A percentile compares a stretch with the other conserved stretches of the same genome.
These are phyloP conservation scores for Luffa aegyptiaca DNA, from an alignment of 306 rosid genomes.

Conservation along the genomic window DNA sequence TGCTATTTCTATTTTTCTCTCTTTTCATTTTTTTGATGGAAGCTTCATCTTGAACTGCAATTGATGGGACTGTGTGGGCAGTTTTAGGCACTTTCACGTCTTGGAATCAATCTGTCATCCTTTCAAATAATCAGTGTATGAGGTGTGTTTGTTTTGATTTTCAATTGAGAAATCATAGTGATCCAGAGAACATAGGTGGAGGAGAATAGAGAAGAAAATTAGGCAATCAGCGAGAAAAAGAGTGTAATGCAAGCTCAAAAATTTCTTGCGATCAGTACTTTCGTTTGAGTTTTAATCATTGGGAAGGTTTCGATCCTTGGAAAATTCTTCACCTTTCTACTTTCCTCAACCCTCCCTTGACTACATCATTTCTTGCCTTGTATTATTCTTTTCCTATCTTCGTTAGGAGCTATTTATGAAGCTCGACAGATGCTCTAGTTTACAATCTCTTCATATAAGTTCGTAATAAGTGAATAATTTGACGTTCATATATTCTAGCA, in stretches of 20 bases:
- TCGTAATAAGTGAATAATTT: background rate
- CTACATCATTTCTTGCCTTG: background rate
- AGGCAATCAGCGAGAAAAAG: background rate
- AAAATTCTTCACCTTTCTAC: background rate
- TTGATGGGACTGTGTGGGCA: background rate
- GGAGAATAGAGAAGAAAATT: background rate
- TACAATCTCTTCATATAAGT: background rate
- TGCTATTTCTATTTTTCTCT: background rate
- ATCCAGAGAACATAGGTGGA: background rate
- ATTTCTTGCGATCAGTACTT: background rate
- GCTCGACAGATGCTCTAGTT: background rate
- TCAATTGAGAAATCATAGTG: background rate
- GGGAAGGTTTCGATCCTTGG: background rate
- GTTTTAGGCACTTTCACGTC: background rate
- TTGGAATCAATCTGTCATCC: background rate
- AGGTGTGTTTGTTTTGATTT: background rate
- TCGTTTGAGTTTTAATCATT: background rate
- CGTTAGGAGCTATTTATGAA: background rate
- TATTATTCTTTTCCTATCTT: background rate
- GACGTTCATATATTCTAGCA: background rate
- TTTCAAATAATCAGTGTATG: background rate
- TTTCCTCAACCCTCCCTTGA: background rate
- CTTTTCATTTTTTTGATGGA: background rate
- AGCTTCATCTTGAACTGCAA: conserved; percentile 1
- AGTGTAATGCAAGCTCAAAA: background rate